Base-by-base conservation (phyloP, 2,329 filamentous ascomycete species). In the Arthroderma sp. region DNA sequence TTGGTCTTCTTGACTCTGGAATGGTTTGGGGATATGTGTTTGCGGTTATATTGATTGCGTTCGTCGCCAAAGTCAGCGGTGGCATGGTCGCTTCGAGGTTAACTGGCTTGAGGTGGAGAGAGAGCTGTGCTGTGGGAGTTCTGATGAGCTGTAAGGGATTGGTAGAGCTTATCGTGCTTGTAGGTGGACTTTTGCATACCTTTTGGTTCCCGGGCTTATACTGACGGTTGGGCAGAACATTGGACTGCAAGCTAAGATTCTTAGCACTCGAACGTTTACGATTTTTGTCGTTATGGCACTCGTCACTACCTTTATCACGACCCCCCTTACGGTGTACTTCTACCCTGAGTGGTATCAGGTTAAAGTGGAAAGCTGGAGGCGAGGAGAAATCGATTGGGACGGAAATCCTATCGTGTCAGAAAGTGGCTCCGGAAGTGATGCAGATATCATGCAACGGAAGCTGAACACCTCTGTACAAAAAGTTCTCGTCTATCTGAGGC, bases 141-240 rank as follows among this genome's bases (percentile, higher is more conserved):
- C 66, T 95, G 55, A 96, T 96, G 89, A 94, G 85, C 64, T 96
- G 89, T 64, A 96, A 96, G 63, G 89, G 89, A 55, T 71, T 96
- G 6, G 88, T 95, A 0, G 88, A 95, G 61, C 69, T 96, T 43
- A 95, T 96, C 60, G 88, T 95, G n/a, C 62, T 94, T 62, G 85
- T 88, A 70, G 65, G 78, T 38, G 50, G 27, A 5, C 22, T 8
- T n/a, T 31, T 22, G 15, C 15, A 22, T 22, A 22, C 15, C 8
- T 33, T 9, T 38, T 8, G 11, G 30, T n/a, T 42, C 34, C 45
- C 3, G 11, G 28, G 38, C 4, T 40, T 8, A 31, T 15, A 36
- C 30, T 28, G 34, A 46, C 38, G 22, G n/a, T 32, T 36, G 29
- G 30, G 7, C 52, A 79, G 73, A 83, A 84, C 56, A 86, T 96